Percentiles rank a stretch among this genome's conserved stretches.
Conservation (phyloP, 495 filamentous ascomycete species). For the Lasiosphaeria ovina region DNA sequence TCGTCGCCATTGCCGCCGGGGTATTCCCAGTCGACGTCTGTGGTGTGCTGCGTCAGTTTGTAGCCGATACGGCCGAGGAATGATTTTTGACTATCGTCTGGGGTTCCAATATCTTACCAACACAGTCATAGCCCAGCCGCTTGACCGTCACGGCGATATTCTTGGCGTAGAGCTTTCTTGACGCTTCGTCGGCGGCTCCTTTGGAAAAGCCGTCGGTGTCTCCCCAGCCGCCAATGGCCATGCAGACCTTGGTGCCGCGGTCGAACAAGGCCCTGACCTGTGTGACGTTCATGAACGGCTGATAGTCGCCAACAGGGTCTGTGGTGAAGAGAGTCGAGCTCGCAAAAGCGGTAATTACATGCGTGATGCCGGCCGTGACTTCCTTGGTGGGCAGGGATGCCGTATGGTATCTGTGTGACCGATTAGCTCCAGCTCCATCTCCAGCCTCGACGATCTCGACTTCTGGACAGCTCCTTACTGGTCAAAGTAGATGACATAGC, state of each 20-base stretch:
- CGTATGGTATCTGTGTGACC: constrained; percentile 27
- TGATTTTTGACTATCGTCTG: not conserved
- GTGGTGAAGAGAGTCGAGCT: constrained; percentile 51
- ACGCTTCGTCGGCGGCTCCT: constrained; percentile 49
- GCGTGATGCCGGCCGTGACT: constrained; percentile 41
- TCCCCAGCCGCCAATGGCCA: constrained; percentile 66
- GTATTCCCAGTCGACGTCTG: constrained; percentile 66
- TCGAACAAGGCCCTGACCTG: constrained; percentile 53
- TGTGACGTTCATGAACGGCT: constrained; percentile 50
- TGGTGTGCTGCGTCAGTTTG: constrained; percentile 18
- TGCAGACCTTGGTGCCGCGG: constrained; percentile 53
- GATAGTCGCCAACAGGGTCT: constrained; percentile 40
- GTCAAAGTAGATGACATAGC: constrained; percentile 16
- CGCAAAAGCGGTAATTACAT: constrained; percentile 62
- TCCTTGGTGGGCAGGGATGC: constrained; percentile 26
- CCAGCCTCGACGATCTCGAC: not conserved
- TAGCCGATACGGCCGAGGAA: not conserved
- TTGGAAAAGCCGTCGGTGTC: constrained; percentile 55
- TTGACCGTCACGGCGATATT: constrained; percentile 55
- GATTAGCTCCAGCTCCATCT: not conserved
- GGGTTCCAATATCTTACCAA: constrained; percentile 28
- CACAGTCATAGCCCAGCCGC: constrained; percentile 55
- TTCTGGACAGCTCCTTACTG: constrained; percentile 5
- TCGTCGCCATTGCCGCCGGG: constrained; percentile 61
- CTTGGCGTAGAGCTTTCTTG: constrained; percentile 54